Conservation (phyloP, 192 early-diverging fungal genomes). For the Backusella tuberculispora region DNA sequence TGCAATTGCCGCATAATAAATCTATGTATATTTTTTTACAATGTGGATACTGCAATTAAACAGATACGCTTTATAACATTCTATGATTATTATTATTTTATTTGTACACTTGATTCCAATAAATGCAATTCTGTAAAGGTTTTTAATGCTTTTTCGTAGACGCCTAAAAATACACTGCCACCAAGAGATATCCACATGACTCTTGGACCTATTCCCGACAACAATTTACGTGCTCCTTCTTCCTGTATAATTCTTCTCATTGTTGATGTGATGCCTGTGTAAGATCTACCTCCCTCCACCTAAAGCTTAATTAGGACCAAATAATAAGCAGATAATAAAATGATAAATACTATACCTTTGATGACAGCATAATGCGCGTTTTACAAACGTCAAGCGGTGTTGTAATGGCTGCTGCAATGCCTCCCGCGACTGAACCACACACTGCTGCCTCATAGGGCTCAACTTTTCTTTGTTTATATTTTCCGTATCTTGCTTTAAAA, state of each 20-base stretch:
- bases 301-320: constrained; percentile 41
- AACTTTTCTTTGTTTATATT: constrained; percentile 46
- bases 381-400: constrained; percentile 96
- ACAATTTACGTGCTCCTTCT: constrained; percentile 77
- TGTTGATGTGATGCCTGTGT: constrained; percentile 70
- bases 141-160: constrained; percentile 78
- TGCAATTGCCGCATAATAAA: no score
- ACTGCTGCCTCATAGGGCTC: constrained; percentile 83
- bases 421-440: constrained; percentile 88
- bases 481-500: constrained; percentile 67
- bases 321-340: neutral
- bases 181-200: constrained; percentile 95
- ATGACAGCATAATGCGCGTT: constrained; percentile 92
- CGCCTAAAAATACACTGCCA: constrained; percentile 92
- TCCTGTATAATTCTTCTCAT: constrained; percentile 73
- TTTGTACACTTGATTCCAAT: constrained; percentile 12
- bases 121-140: constrained; percentile 29
- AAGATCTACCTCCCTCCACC: constrained; percentile 41
- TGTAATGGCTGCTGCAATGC: constrained; percentile 83
- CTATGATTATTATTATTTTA: neutral
- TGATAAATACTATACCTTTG: constrained; percentile 46
- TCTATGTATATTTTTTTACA: no score
- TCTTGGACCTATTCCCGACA: constrained; percentile 88
- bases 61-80: no score
- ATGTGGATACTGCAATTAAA: no score